Evolutionary conservation across 495 filamentous ascomycete species (phyloP).

Genomic region (Penicillium coprophilum): DNA sequence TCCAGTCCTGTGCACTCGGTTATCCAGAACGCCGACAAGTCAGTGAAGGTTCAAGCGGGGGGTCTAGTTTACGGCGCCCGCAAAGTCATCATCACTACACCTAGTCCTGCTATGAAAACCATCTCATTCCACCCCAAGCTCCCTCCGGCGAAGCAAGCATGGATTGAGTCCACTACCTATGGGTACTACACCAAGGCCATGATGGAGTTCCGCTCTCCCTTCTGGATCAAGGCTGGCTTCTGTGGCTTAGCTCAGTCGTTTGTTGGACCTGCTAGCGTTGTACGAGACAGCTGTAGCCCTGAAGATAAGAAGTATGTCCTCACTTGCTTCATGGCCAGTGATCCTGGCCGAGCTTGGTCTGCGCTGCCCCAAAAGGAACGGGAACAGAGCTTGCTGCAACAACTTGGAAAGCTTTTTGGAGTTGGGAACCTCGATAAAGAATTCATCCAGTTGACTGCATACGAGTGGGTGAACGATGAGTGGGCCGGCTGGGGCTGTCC

Average conservation of each 20-base stretch:
- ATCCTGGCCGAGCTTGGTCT: conserved; percentile 33
- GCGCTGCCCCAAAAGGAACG: conserved; percentile 17
- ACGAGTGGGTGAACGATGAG: conserved; percentile 33
- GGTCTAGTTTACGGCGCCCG: background rate
- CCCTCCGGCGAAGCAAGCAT: background rate
- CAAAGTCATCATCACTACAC: background rate
- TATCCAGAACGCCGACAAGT: background rate
- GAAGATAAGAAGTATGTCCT: conserved; percentile 36
- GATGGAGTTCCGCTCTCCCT: conserved; percentile 37
- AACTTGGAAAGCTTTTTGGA: background rate
- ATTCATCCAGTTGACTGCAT: conserved; percentile 20
- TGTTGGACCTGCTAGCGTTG: conserved; percentile 37
- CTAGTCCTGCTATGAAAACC: background rate
- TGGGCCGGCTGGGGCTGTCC: conserved; percentile 26
- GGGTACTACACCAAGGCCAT: conserved; percentile 44
- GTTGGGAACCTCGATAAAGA: background rate
- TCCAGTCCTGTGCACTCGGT: background rate
- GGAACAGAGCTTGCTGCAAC: background rate
- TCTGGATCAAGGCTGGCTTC: conserved; percentile 37
- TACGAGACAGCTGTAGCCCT: conserved; percentile 40
- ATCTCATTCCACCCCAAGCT: background rate
- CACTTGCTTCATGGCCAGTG: conserved; percentile 43
- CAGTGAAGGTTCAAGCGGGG: background rate
- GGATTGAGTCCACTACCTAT: conserved; percentile 16
- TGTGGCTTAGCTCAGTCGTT: conserved; percentile 37